phyloP scores from a whole-genome alignment of 192 early-diverging fungal species.

The Coemansia umbellata region DNA sequence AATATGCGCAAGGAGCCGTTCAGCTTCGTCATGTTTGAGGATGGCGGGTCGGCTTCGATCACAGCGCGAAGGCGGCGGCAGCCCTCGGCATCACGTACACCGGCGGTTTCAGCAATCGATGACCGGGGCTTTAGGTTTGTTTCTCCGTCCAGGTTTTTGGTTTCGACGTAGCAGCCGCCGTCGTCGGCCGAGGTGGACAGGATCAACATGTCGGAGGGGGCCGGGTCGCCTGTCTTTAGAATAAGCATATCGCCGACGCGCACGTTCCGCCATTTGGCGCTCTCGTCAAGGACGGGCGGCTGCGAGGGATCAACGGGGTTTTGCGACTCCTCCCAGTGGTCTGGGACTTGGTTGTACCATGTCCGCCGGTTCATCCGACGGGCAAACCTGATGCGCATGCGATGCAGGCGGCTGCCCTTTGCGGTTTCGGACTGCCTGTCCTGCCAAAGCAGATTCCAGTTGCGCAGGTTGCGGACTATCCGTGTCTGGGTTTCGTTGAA shows the following conservation, averaged over 20 bases:
- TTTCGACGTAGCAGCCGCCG: conserved; percentile 82
- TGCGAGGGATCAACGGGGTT: conserved; percentile 21
- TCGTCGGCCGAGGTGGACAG: conserved; percentile 76
- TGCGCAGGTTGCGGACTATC: conserved; percentile 58
- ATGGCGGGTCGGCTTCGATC: conserved; percentile 74
- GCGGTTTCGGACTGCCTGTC: conserved; percentile 23
- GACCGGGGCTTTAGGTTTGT: conserved; percentile 91
- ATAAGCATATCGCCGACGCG: conserved; percentile 86
- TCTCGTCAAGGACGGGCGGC: conserved; percentile 41
- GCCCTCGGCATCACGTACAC: conserved; percentile 68
- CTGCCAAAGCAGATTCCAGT: conserved; percentile 53
- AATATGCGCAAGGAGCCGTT: conserved; percentile 60
- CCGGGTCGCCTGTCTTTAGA: conserved; percentile 74
- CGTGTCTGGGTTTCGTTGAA: conserved; percentile 73
- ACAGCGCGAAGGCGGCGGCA: conserved; percentile 62
- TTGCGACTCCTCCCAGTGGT: conserved; percentile 38
- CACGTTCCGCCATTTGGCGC: conserved; percentile 64
- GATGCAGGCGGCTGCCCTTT: conserved; percentile 10
- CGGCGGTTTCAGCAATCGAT: conserved; percentile 60
- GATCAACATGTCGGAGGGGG: conserved; percentile 83
- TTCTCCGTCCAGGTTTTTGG: conserved; percentile 95
- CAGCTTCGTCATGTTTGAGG: conserved; percentile 72
- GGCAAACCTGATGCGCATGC: conserved; percentile 29
- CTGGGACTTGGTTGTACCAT: conserved; percentile 46
- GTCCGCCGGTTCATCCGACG: conserved; percentile 34